Percentiles rank a stretch among this genome's conserved stretches.
Evolutionary conservation across 352 stramenopile genomes (phyloP).

Genomic region (Globisporangium splendens): DNA sequence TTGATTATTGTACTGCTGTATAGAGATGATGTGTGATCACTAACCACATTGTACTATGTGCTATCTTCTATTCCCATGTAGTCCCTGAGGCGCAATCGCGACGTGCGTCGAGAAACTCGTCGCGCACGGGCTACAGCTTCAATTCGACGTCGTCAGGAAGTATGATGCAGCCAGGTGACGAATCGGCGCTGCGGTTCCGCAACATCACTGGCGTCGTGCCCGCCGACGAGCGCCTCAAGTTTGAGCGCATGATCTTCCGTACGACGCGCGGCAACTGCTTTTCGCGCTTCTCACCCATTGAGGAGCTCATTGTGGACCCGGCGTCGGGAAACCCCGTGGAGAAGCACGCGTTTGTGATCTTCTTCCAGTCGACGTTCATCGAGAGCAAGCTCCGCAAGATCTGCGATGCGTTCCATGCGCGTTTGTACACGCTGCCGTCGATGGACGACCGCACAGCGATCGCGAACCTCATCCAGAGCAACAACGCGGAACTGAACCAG

Average conservation of each 20-base stretch:
- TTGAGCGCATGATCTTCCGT: conserved; percentile 99
- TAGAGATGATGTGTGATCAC: background rate
- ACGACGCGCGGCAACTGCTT: conserved; percentile 99
- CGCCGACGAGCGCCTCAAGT: conserved; percentile 92
- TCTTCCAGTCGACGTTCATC: conserved; percentile 97
- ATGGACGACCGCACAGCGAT: conserved; percentile 92
- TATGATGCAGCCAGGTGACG: conserved; percentile 17
- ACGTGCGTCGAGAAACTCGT: conserved; percentile 53
- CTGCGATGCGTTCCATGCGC: conserved; percentile 96
- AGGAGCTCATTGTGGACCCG: conserved; percentile 89
- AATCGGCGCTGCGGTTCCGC: conserved; percentile 85
- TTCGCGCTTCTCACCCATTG: conserved; percentile 95
- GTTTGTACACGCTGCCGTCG: conserved; percentile 93
- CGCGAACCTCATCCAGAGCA: conserved; percentile 88
- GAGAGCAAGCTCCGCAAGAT: conserved; percentile 98
- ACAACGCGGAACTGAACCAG: conserved; percentile 94
- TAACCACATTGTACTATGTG: conserved; percentile 8
- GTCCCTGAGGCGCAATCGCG: conserved; percentile 52
- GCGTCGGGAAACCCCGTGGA: conserved; percentile 83
- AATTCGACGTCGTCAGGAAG: conserved; percentile 22
- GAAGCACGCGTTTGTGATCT: conserved; percentile 92
- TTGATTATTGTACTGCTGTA: background rate
- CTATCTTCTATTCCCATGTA: conserved; percentile 19
- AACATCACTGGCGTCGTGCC: conserved; percentile 94
- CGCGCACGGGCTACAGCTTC: conserved; percentile 54